A percentile compares a stretch with the other conserved stretches of the same genome.
These are phyloP conservation scores for Clarireedia sp. DNA, from an alignment of 2,329 filamentous ascomycete genomes.

Conservation along the genomic window DNA sequence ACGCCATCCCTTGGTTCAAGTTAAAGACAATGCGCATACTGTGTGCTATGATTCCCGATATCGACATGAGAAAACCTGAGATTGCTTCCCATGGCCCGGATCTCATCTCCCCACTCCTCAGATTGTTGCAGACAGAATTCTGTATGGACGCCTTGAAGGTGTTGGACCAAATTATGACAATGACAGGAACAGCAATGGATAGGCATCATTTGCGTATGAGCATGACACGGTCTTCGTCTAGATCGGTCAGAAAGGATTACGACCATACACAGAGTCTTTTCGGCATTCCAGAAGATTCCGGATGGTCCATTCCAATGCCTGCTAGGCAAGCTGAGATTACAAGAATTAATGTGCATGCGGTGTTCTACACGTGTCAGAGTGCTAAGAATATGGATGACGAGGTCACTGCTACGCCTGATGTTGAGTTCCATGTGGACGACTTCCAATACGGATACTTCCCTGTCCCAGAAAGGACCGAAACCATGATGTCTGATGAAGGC, in stretches of 20 bases:
- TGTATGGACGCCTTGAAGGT: constrained; percentile 89
- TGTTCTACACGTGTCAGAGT: constrained; percentile 87
- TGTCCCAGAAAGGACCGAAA: constrained; percentile 59
- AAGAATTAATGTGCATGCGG: constrained; percentile 85
- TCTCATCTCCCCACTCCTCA: constrained; percentile 83
- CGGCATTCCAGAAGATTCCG: constrained; percentile 89
- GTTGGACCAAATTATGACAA: constrained; percentile 89
- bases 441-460: constrained; percentile 61
- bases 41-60: constrained; percentile 73
- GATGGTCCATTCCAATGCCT: constrained; percentile 92
- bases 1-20: constrained; percentile 82
- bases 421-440: constrained; percentile 89
- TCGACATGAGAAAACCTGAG: constrained; percentile 87
- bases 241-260: constrained; percentile 84
- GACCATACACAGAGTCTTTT: constrained; percentile 91
- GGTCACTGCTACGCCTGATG: constrained; percentile 64
- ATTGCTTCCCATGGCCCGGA: constrained; percentile 89
- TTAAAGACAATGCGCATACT: constrained; percentile 88
- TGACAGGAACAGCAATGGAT: constrained; percentile 87
- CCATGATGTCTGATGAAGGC: constrained; percentile 75
- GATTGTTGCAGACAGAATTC: constrained; percentile 84
- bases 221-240: constrained; percentile 84
- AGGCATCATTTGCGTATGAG: constrained; percentile 95
- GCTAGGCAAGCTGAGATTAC: constrained; percentile 83
- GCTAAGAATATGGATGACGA: constrained; percentile 50